Conservation (phyloP, 306 rosid species). For the Cicer arietinum region DNA sequence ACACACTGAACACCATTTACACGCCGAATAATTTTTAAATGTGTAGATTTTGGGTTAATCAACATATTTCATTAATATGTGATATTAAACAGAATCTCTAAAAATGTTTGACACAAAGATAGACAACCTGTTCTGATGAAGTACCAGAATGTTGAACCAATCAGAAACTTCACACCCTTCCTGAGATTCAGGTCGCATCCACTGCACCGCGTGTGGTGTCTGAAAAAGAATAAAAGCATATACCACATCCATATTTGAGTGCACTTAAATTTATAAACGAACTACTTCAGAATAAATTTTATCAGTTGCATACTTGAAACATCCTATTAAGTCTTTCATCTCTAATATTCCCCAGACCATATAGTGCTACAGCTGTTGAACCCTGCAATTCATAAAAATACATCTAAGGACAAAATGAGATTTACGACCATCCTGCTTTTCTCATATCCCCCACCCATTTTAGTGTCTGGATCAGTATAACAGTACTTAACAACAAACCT, state of each 20-base stretch:
- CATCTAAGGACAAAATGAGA: conserved; percentile 30
- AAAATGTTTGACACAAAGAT: conserved; percentile 26
- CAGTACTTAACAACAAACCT: conserved; percentile 63
- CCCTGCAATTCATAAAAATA: conserved; percentile 68
- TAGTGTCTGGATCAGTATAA: conserved; percentile 30
- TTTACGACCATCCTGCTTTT: conserved; percentile 27
- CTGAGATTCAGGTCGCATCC: conserved; percentile 97
- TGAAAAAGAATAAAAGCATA: conserved; percentile 51
- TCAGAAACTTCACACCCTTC: conserved; percentile 86
- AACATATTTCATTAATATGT: conserved; percentile 20
- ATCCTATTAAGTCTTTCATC: conserved; percentile 98
- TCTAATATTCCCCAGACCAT: conserved; percentile 96
- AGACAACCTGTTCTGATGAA: conserved; percentile 96
- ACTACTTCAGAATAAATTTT: conserved; percentile 37
- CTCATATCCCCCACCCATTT: background rate
- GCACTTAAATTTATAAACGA: conserved; percentile 33
- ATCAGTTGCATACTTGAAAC: conserved; percentile 77
- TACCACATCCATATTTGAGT: conserved; percentile 30
- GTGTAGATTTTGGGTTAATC: conserved; percentile 29
- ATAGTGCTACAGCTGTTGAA: conserved; percentile 88
- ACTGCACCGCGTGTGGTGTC: conserved; percentile 99
- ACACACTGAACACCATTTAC: conserved; percentile 32
- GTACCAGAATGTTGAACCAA: conserved; percentile 98
- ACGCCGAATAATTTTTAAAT: conserved; percentile 34
- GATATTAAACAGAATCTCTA: conserved; percentile 32